phyloP scores from a whole-genome alignment of 208 protist genomes.

The Trypanosoma caninum region DNA sequence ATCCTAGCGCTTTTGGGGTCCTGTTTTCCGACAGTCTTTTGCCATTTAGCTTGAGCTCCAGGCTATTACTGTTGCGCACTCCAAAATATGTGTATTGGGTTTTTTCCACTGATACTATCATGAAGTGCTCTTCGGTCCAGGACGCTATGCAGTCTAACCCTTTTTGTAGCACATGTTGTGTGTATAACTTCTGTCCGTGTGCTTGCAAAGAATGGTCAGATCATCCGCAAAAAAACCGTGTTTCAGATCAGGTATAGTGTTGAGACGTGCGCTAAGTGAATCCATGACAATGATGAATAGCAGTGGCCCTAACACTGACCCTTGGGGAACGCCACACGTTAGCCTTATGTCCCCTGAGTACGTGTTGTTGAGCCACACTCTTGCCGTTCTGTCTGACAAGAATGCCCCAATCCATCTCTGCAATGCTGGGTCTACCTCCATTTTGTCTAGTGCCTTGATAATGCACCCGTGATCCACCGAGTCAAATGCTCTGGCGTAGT shows the following conservation, averaged over 20 bases:
- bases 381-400: neutral
- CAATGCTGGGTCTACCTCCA: constrained; percentile 4
- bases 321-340: constrained; percentile 30
- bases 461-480: constrained; percentile 33
- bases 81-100: constrained; percentile 9
- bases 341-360: neutral
- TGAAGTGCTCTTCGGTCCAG: constrained; percentile 1
- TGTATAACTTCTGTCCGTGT: neutral
- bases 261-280: constrained; percentile 21
- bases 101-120: neutral
- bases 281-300: constrained; percentile 33
- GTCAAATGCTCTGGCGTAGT: constrained; percentile 33
- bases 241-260: neutral
- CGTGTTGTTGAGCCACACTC: constrained; percentile 17
- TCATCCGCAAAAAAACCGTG: constrained; percentile 35
- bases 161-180: constrained; percentile 5
- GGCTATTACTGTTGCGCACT: neutral
- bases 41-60: neutral
- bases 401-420: constrained; percentile 23
- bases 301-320: constrained; percentile 25
- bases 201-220: constrained; percentile 16
- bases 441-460: neutral
- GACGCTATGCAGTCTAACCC: neutral
- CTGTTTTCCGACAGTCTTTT: constrained; percentile 3
- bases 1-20: constrained; percentile 7